Base-by-base conservation (phyloP, 495 filamentous ascomycete genomes). In the Polyplosphaeria fusca region DNA sequence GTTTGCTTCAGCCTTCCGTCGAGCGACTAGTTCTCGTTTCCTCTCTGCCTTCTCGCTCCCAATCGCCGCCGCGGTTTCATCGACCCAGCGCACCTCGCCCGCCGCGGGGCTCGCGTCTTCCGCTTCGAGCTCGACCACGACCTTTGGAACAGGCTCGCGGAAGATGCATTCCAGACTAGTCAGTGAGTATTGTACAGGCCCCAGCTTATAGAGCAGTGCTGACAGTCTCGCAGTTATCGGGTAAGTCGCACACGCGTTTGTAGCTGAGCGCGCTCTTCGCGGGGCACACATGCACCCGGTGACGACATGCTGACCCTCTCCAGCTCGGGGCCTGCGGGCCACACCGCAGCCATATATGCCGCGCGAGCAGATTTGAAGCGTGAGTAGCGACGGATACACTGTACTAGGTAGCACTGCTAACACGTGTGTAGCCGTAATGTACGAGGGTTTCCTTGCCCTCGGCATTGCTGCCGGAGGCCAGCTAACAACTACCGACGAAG, bases 401-500 rank as follows among this genome's bases (percentile, higher is more conserved):
- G 22, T 16, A 37, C 16, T 28, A 7, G 7, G 12, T 18, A 38
- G n/a, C 40, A 40, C 24, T 35, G 40, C 51, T 55, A 61, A 63
- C 24, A 32, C 40, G 9, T 35, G 22, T 4, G 23, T 46, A 81
- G 87, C 93, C 32, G 87, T 96, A 55, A 77, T 98, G 52, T 98
- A 97, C 68, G 93, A 98, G 77, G 93, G 93, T 56, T 95, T 97
- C 79, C 85, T 98, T 56, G 93, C 93, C 61, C 94, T 96, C 66
- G 93, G 93, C 64, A 93, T 94, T 70, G 93, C 93, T 4, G 86
- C 93, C 44, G 93, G 93, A 65, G 93, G 93, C 27, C 93, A 98
- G 77, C 77, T 98, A 52, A 98, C 93, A 22, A 98, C 93, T 32
- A 98, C 93, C 53, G 96, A 95, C 66, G 93, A 98, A 57, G 84